Evolutionary conservation across 169 alveolate genomes (phyloP), one percentile per base, ranked within the genome.

Genomic region (Babesia sp.): DNA sequence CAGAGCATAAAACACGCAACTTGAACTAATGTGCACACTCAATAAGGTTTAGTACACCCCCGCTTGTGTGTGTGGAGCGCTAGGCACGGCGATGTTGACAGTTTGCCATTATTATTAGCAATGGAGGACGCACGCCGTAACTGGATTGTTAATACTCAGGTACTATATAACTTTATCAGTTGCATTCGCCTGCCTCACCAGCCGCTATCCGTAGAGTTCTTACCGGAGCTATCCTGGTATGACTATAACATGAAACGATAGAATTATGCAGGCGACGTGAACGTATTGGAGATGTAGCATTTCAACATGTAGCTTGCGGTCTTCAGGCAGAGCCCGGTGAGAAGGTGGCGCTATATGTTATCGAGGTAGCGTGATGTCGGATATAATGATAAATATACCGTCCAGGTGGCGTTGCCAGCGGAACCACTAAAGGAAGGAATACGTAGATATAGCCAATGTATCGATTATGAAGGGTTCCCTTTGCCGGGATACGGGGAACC

Each of bases 381-480:
- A 11, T 16, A 7, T 9, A 8, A n/a, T 37, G 11, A 18, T 34
- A 18, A 34, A 37, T 45, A 28, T 0, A 33, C 0, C 33, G 24
- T 22, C 16, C 53, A 81, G 89, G 89, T 72, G 20, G 73, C 84
- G 29, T 50, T 81, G 55, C 89, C 89, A 18, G 16, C 89, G 2
- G 56, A 81, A 42, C 84, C 89, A 9, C 24, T 81, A 2, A 58
- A 60, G 46, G 81, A 81, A 33, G 81, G 55, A 16, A 33, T 81
- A 11, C 70, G 72, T 12, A 26, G 89, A 18, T 81, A 72, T 80
- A 57, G 84, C 58, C 28, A 72, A 34, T 81, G 89, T 71, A 36
- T 68, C 20, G 89, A 81, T 42, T 81, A 81, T 28, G 89, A 81
- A 42, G 89, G 89, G 57, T 81, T 81, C 72, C 89, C 89, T 5